Base-by-base conservation (phyloP, 2,329 filamentous ascomycete species). In the Talaromyces sp. region DNA sequence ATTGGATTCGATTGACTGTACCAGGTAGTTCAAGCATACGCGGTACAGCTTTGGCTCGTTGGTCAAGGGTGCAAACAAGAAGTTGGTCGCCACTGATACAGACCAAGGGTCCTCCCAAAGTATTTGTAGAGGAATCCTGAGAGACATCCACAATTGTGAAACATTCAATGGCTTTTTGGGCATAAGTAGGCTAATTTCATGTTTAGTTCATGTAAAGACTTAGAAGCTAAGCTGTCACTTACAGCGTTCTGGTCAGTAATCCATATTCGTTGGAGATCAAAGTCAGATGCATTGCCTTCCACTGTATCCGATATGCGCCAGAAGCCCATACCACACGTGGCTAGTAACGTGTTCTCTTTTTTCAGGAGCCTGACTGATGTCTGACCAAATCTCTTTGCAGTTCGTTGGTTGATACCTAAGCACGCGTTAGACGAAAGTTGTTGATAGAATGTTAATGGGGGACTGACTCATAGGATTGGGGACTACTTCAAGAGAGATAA, bases 71-170 rank as follows among this genome's bases (percentile, higher is more conserved):
- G 31, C 82, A 81, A 59, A 82, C 79, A 13, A 84, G 74, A 65
- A 85, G 75, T 31, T 81, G 76, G 11, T 78, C 76, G 31, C 81
- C 80, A 19, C 80, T 78, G 57, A 84, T 79, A 45, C 80, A 82
- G 50, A 84, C 79, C 10, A 85, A 71, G 43, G 81, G 79, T 1
- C 79, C 79, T 14, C 74, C 73, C 11, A 82, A 70, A 14, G 69
- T 69, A 22, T 70, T 70, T 22, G 68, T 43, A 54, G 70, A 65
- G 14, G 70, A 61, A 35, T 67, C 61, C 13, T 66, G 31, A 8
- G 66, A 67, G 47, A 70, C 39, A 54, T 78, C 73, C 58, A 80
- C 72, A 14, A 78, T 73, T 27, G 74, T 69, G 41, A 77, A 74
- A 22, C 77, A 71, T 60, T 76, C 72, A 35, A 81, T 68, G n/a